Percentiles rank a stretch among this genome's conserved stretches.
Conservation (phyloP, 2,329 filamentous ascomycete genomes). For the Karstenula rhodostoma region DNA sequence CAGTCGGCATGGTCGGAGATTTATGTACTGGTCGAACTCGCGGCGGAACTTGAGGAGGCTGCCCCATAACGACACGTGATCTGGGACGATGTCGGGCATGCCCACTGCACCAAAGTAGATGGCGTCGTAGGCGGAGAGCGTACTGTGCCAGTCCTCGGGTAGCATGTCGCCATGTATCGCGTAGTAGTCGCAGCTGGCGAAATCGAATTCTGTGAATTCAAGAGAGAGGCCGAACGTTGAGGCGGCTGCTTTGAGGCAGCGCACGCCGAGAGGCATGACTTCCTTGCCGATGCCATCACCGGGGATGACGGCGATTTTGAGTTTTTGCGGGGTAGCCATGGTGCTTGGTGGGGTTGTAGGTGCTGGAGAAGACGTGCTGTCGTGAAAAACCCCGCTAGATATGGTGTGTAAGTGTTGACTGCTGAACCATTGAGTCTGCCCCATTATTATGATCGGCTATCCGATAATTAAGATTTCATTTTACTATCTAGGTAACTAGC, state of each 20-base stretch:
- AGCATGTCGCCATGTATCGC: constrained; percentile 11
- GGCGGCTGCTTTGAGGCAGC: constrained; percentile 12
- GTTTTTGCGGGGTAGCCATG: neutral
- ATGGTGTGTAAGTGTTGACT: too few species aligned
- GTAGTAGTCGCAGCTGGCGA: constrained; percentile 18
- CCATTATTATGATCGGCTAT: too few species aligned
- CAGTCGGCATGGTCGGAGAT: constrained; percentile 12
- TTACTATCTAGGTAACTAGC: too few species aligned
- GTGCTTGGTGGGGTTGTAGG: too few species aligned
- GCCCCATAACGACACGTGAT: constrained; percentile 17
- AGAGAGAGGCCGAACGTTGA: neutral
- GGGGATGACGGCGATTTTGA: constrained; percentile 20
- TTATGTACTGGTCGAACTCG: constrained; percentile 17
- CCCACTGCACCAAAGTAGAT: constrained; percentile 22
- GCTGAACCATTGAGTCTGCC: too few species aligned
- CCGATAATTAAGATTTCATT: too few species aligned
- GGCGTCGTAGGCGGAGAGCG: constrained; percentile 15
- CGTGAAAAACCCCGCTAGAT: too few species aligned
- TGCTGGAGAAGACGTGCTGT: too few species aligned
- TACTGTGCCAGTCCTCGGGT: constrained; percentile 11
- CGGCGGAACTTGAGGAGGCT: constrained; percentile 17
- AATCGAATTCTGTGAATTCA: constrained; percentile 14
- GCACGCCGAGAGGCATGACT: constrained; percentile 13
- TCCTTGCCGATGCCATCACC: constrained; percentile 22
- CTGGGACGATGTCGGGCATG: constrained; percentile 14